These are phyloP conservation scores for Trichoderma atrobrunneum DNA, from an alignment of 2,329 filamentous ascomycete species.

Conservation along the genomic window DNA sequence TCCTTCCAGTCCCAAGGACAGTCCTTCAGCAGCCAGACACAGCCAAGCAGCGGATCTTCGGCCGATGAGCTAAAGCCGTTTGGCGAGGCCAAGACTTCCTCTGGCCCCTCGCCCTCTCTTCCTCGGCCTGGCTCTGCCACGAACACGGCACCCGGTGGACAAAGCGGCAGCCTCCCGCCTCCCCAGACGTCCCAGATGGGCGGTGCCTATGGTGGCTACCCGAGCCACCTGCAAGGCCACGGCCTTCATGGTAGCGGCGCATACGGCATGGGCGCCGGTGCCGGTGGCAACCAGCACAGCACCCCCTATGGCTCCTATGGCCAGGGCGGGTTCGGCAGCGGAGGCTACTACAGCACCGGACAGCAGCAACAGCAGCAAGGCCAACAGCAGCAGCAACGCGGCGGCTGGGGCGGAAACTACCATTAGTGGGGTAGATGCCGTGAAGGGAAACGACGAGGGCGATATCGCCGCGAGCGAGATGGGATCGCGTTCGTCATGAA, in stretches of 20 bases:
- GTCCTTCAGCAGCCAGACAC: conserved; percentile 50
- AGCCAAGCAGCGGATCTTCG: conserved; percentile 42
- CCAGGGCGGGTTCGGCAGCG: conserved; percentile 46
- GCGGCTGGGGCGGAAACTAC: conserved; percentile 62
- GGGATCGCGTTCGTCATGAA: not conserved
- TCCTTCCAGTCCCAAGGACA: conserved; percentile 57
- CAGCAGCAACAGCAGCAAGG: conserved; percentile 37
- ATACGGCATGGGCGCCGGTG: conserved; percentile 54
- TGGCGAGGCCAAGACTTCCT: conserved; percentile 52
- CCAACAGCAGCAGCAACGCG: conserved; percentile 36
- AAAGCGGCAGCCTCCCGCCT: conserved; percentile 52
- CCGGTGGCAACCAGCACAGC: conserved; percentile 52
- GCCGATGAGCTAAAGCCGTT: conserved; percentile 59
- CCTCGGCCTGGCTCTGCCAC: conserved; percentile 58
- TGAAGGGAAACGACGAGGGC: conserved; percentile 26
- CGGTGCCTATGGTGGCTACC: conserved; percentile 52
- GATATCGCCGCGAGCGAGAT: conserved; percentile 13
- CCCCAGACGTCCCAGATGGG: conserved; percentile 56
- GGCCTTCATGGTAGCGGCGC: conserved; percentile 53
- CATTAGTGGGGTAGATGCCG: conserved; percentile 41
- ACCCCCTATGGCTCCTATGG: conserved; percentile 54
- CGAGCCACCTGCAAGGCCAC: conserved; percentile 53
- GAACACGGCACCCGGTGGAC: conserved; percentile 49
- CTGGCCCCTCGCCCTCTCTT: conserved; percentile 57
- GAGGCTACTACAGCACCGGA: conserved; percentile 46